phyloP scores from a whole-genome alignment of 2,329 filamentous ascomycete species.

The Colletotrichum brevisporum region DNA sequence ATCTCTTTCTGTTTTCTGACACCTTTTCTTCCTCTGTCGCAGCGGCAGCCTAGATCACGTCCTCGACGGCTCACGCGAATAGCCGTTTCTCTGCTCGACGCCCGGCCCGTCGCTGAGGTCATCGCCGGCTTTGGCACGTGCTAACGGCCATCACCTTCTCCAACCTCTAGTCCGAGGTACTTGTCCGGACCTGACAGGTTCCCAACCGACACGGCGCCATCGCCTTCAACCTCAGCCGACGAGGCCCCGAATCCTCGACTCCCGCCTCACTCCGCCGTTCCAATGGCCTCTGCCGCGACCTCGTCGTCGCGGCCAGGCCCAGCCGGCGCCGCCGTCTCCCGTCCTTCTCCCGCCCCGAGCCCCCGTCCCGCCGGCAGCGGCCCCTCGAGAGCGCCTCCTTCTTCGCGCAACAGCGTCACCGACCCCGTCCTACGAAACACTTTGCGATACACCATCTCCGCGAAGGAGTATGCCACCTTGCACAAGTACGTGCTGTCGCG shows the following conservation, averaged over 20 bases:
- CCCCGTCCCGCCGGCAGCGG: constrained; percentile 32
- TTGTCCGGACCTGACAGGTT: not conserved
- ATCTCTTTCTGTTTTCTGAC: not conserved
- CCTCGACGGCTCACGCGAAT: not conserved
- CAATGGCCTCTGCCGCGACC: constrained; percentile 37
- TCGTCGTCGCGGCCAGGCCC: constrained; percentile 40
- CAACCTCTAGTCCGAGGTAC: not conserved
- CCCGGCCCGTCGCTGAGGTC: constrained; percentile 18
- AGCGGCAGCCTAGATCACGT: not conserved
- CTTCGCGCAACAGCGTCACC: constrained; percentile 42
- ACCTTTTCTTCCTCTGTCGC: not conserved
- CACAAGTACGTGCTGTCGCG: constrained; percentile 87
- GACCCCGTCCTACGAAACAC: constrained; percentile 88
- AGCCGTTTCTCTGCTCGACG: not conserved
- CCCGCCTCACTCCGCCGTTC: not conserved
- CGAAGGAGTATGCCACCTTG: constrained; percentile 87
- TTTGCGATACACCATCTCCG: constrained; percentile 86
- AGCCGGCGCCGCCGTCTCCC: constrained; percentile 11
- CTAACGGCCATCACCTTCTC: constrained; percentile 16
- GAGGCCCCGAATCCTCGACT: not conserved
- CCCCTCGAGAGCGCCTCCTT: constrained; percentile 28
- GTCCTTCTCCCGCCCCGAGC: constrained; percentile 18
- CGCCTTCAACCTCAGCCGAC: not conserved
- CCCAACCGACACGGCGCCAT: not conserved
- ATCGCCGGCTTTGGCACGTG: constrained; percentile 33